Evolutionary conservation across 768 basidiomycete genomes (phyloP), one percentile per base, ranked within the genome.

Genomic region (Albatrellus ellisii): DNA sequence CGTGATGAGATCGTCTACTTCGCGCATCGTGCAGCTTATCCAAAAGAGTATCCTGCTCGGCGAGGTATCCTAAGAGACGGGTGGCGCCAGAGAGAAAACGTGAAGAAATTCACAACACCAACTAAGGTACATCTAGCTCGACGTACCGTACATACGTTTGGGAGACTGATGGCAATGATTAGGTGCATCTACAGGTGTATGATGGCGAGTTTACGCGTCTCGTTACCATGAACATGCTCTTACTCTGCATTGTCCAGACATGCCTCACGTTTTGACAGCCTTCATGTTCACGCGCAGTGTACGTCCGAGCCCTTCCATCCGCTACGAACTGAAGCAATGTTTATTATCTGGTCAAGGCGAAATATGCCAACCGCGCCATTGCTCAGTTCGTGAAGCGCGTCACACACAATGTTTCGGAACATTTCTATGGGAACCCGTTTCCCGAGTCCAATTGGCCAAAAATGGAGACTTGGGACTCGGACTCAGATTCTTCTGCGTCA

Each of bases 11-110:
- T 83, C 22, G 64, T 87, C 6, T 84, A 79, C 52, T 49, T 78
- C 46, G 84, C 86, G 0, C 86, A 89, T 56, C 79, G 81, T 49
- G 84, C 85, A 4, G 83, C 87, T 1, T 62, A 79, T 53, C 87
- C 85, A 1, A 62, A 68, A 0, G 55, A 70, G 24, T 85, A 76
- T 52, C 81, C 81, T 1, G 60, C 73, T 1, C 64, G 78, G 20
- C 57, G 67, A 11, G 73, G 75, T 17, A 62, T 77, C 2, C 59
- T 77, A 11, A 55, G 60, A 14, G 63, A 66, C 10, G 63, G 60
- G 4, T 47, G 48, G 15, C 56, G 75, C n/a, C 75, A 75, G 56
- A 59, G 60, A 46, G 69, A 70, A 42, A 76, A 77, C 44, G 63
- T 56, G 1, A 58, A 67, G 36, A 69, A 63, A 40, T 77, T 67